These are phyloP conservation scores for Panaeolus cyanescens DNA, from an alignment of 768 basidiomycete species.

Conservation along the genomic window DNA sequence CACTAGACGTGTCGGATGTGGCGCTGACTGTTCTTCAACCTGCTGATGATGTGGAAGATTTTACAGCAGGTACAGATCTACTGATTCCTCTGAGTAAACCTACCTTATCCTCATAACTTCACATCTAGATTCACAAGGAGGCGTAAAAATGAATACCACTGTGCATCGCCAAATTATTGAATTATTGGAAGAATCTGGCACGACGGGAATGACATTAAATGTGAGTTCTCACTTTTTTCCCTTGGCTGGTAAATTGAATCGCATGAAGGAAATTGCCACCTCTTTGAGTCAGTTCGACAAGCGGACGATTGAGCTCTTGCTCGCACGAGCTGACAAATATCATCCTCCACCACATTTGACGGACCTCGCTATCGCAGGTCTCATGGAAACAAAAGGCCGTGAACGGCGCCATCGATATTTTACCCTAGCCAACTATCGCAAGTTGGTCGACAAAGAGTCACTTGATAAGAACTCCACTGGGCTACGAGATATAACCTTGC, in stretches of 20 bases:
- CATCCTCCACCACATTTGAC: slow-evolving; percentile 70
- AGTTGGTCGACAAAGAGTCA: slow-evolving; percentile 63
- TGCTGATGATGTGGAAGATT: slow-evolving; percentile 45
- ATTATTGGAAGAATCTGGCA: slow-evolving; percentile 67
- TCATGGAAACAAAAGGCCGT: slow-evolving; percentile 82
- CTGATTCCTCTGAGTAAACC: neutral
- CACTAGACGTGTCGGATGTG: slow-evolving; percentile 41
- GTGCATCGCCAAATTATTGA: slow-evolving; percentile 83
- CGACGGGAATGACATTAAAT: slow-evolving; percentile 70
- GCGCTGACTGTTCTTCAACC: slow-evolving; percentile 38
- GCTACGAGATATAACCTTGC: slow-evolving; percentile 47
- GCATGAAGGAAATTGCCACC: slow-evolving; percentile 57
- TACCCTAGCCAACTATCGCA: slow-evolving; percentile 68
- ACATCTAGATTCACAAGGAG: slow-evolving; percentile 26
- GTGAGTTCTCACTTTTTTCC: slow-evolving; percentile 32
- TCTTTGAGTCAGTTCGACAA: slow-evolving; percentile 73
- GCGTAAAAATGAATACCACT: slow-evolving; percentile 60
- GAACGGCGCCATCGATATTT: slow-evolving; percentile 88
- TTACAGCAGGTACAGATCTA: slow-evolving; percentile 28
- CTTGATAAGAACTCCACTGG: slow-evolving; percentile 53
- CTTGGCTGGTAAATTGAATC: neutral
- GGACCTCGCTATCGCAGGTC: slow-evolving; percentile 67
- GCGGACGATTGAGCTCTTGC: slow-evolving; percentile 81
- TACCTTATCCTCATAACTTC: neutral
- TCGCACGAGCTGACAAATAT: slow-evolving; percentile 65